Conservation (phyloP, 2,329 filamentous ascomycete species). For the Neoarthrinium moseri region DNA sequence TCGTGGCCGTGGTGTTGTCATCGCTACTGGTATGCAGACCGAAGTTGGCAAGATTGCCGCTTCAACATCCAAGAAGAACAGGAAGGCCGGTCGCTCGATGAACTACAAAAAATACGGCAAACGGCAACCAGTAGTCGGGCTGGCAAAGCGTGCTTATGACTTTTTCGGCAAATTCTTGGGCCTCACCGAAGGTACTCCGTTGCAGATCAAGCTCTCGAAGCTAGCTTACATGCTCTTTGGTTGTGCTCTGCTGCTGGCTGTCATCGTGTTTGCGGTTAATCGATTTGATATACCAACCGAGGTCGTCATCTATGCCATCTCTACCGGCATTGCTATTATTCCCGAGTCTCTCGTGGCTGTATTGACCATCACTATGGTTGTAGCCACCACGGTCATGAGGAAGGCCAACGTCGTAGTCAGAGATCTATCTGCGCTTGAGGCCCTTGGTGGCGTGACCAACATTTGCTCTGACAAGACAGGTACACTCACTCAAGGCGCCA, state of each 20-base stretch:
- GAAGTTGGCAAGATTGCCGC: constrained; percentile 70
- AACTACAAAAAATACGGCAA: constrained; percentile 54
- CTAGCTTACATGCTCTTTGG: constrained; percentile 75
- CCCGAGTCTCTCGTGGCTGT: constrained; percentile 66
- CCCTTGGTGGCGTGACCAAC: constrained; percentile 68
- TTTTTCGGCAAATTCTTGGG: constrained; percentile 54
- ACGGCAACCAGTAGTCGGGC: constrained; percentile 45
- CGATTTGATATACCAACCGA: constrained; percentile 50
- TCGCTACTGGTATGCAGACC: constrained; percentile 69
- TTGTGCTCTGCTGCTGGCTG: constrained; percentile 59
- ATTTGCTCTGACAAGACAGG: constrained; percentile 76
- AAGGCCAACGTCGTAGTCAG: constrained; percentile 64
- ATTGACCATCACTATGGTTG: constrained; percentile 69
- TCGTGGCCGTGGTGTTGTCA: constrained; percentile 69
- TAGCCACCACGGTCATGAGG: constrained; percentile 63
- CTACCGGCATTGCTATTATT: constrained; percentile 60
- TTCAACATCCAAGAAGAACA: constrained; percentile 50
- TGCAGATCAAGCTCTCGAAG: constrained; percentile 76
- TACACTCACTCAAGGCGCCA: constrained; percentile 66
- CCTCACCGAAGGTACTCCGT: constrained; percentile 67
- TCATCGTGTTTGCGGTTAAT: constrained; percentile 59
- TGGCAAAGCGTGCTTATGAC: constrained; percentile 46
- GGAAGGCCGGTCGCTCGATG: constrained; percentile 54
- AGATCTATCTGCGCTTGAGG: constrained; percentile 66
- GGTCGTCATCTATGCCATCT: constrained; percentile 58